Base-by-base conservation (phyloP, 2,329 filamentous ascomycete genomes). In the Ustilaginoidea virens region DNA sequence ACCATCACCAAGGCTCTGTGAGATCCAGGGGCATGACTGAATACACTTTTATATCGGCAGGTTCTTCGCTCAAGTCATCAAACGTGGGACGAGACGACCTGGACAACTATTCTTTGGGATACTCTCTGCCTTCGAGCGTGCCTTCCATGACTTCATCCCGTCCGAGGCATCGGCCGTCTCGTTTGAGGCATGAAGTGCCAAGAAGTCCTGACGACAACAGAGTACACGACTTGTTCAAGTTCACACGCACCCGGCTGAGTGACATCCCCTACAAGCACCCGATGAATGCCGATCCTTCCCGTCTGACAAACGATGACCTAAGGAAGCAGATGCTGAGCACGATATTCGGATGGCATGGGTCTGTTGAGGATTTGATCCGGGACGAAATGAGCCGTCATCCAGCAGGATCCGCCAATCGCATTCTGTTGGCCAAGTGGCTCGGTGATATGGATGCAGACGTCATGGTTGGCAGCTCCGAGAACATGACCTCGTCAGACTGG, bases 401-500 rank as follows among this genome's bases (percentile, higher is more conserved):
- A 2, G 53, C 65, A 3, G 78, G 80, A 5, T 87, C 83, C 5
- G 69, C 81, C 2, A 79, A 73, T 36, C 74, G 80, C 9, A 80
- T 96, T 29, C 65, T 96, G 22, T 66, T 98, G 4, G 69, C 82
- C 2, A 92, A 92, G 52, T 98, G 90, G 90, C 68, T 98, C 0
- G 85, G 86, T 10, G 80, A 93, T 36, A 72, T 82, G 21, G 75
- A 83, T 34, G 68, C 77, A 1, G 83, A 93, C 43, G 67, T 83
- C 23, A 80, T 93, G 69, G 68, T 74, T 8, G 73, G 80, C 3
- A 80, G 73, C 24, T 79, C 83, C 0, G 74, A 87, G 39, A 78
- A 81, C n/a, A 86, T 90, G 68, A 87, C 83, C 7, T 83, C 80
- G 3, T 81, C 82, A 0, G 90, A 96, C 52, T 98, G 90, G 90